Base-by-base conservation (phyloP, 371 early-diverging fungal species). In the Mucor mucedo region DNA sequence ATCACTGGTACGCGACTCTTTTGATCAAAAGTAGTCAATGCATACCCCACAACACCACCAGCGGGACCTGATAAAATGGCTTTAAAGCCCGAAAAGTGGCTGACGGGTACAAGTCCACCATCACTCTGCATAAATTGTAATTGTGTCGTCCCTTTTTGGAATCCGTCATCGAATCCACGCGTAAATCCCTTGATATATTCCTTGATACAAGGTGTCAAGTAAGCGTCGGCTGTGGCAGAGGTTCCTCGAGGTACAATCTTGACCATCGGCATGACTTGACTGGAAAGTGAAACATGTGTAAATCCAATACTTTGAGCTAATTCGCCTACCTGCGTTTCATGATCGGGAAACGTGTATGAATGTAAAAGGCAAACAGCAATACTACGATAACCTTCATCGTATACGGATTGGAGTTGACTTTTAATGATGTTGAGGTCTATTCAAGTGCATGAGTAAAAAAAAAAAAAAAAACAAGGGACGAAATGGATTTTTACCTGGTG, bases 81-180 rank as follows among this genome's bases (percentile, higher is more conserved):
- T 9, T 86, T 82, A 48, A 94, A 87, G 1, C 98, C 98, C 4
- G 88, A 87, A 69, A 97, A 96, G 52, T 83, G 77, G 50, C 84
- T 77, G 6, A 95, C 94, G 10, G 94, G 91, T 1, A 91, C 89
- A 2, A 98, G 76, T 1, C 97, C 98, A 62, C 98, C 98, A 71
- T 97, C 97, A 54, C 91, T 90, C 75, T 95, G 96, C 98, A 98
- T 98, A 72, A 98, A 97, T 71, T 95, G 94, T 35, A 96, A 77
- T 10, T 86, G 82, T 7, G 92, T 91, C 6, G 83, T 80, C 27
- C 76, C 66, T 0, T 61, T 66, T 32, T 73, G 58, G 30, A 91
- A 77, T 9, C 88, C 85, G 38, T 85, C 86, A 70, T 95, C 95
- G 69, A 98, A 97, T 1, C 96, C 97, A 30, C 83, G 73, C 4